Evolutionary conservation across 352 stramenopile species (phyloP).

Genomic region (Thraustochytrium striatum): DNA sequence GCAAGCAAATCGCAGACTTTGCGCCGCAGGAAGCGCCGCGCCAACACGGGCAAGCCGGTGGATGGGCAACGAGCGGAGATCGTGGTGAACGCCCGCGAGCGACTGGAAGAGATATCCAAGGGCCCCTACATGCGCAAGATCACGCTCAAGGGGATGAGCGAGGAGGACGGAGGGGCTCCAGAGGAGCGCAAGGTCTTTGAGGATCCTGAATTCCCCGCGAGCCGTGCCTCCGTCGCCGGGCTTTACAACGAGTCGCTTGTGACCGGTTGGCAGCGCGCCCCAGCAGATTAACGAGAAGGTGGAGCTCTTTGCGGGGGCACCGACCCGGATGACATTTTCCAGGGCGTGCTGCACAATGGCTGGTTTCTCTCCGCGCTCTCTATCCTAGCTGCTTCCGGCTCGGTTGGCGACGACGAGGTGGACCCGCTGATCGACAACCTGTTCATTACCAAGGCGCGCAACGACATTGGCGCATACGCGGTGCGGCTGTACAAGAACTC

Average conservation of each 20-base stretch:
- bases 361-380: constrained; percentile 82
- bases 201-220: constrained; percentile 78
- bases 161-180: constrained; percentile 67
- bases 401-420: constrained; percentile 77
- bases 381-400: constrained; percentile 79
- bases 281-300: constrained; percentile 77
- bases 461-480: constrained; percentile 80
- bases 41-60: neutral
- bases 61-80: constrained; percentile 60
- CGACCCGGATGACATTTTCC: constrained; percentile 77
- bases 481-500: constrained; percentile 82
- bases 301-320: constrained; percentile 80
- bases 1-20: constrained; percentile 46
- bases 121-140: constrained; percentile 61
- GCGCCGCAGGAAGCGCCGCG: neutral
- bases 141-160: constrained; percentile 68
- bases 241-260: constrained; percentile 63
- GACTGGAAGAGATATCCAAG: constrained; percentile 73
- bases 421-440: constrained; percentile 77
- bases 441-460: constrained; percentile 79
- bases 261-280: constrained; percentile 70
- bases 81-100: constrained; percentile 68
- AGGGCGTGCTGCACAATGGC: constrained; percentile 73
- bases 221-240: constrained; percentile 67
- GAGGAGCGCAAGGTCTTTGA: too few relatives aligned